These are phyloP conservation scores for Beauveria scarabaeidicola DNA, from an alignment of 2,329 filamentous ascomycete species.

Conservation along the genomic window DNA sequence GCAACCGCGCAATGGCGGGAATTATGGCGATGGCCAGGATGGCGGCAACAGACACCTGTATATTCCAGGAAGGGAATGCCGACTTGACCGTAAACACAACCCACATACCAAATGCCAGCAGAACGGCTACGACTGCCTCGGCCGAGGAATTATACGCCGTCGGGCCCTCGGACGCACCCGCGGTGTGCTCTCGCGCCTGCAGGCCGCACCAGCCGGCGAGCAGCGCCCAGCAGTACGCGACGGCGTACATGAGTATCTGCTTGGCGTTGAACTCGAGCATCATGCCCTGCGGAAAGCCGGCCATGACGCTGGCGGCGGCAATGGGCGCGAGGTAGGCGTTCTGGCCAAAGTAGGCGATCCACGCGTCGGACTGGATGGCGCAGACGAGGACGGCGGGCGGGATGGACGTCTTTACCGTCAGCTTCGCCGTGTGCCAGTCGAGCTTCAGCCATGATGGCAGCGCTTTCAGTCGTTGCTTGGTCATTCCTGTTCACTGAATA, in stretches of 20 bases:
- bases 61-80: slow-evolving; percentile 2
- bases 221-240: slow-evolving; percentile 10
- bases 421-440: slow-evolving; percentile 4
- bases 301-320: slow-evolving; percentile 4
- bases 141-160: slow-evolving; percentile 5
- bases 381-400: slow-evolving; percentile 9
- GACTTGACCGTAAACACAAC: slow-evolving; percentile 7
- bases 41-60: not conserved
- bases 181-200: slow-evolving; percentile 3
- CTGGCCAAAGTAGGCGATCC: slow-evolving; percentile 6
- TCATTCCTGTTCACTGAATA: not conserved
- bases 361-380: slow-evolving; percentile 6
- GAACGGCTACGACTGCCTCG: slow-evolving; percentile 3
- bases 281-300: slow-evolving; percentile 5
- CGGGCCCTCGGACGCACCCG: not conserved
- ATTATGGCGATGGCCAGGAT: slow-evolving; percentile 2
- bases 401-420: slow-evolving; percentile 3
- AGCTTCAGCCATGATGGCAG: not conserved
- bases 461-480: slow-evolving; percentile 10
- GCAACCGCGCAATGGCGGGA: not conserved
- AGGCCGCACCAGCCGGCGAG: slow-evolving; percentile 9
- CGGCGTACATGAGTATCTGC: not conserved
- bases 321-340: slow-evolving; percentile 10
- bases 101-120: slow-evolving; percentile 3
- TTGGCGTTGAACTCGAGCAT: slow-evolving; percentile 2